These are phyloP conservation scores for Saraca asoca DNA, from an alignment of 331 rosid genomes.

Conservation along the genomic window DNA sequence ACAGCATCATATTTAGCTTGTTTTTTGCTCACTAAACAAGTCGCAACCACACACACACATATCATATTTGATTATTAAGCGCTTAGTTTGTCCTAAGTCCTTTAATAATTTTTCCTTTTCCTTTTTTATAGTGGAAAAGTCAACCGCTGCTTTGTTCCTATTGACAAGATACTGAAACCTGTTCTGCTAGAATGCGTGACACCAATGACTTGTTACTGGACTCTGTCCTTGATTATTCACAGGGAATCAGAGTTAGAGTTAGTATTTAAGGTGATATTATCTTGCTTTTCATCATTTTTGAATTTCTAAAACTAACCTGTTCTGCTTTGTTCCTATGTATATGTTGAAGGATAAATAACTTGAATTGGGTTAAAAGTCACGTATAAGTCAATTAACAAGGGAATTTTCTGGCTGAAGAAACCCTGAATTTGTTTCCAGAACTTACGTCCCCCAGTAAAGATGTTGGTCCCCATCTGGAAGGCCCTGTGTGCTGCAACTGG, in stretches of 20 bases:
- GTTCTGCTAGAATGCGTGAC: constrained; percentile 79
- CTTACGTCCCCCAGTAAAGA: constrained; percentile 74
- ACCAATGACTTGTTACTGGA: constrained; percentile 92
- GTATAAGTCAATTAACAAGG: background rate
- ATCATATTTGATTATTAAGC: background rate
- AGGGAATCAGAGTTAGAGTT: constrained; percentile 65
- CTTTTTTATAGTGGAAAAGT: constrained; percentile 65
- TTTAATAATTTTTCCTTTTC: background rate
- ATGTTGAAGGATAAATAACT: constrained; percentile 4
- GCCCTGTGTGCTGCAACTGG: constrained; percentile 71
- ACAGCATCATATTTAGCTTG: constrained; percentile 21
- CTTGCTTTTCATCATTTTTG: constrained; percentile 1
- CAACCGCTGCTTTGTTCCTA: constrained; percentile 64
- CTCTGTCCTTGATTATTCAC: constrained; percentile 62
- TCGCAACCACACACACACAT: background rate
- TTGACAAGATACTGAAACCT: constrained; percentile 78
- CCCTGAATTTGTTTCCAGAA: constrained; percentile 48
- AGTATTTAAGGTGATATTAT: constrained; percentile 67
- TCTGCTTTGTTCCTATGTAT: background rate
- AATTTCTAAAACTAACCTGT: background rate
- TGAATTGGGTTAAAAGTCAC: background rate
- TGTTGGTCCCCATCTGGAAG: constrained; percentile 89
- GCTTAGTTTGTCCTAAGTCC: constrained; percentile 2
- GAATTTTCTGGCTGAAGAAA: constrained; percentile 21
- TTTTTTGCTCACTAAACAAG: constrained; percentile 27